Conservation (phyloP, 1,284 basidiomycete genomes). For the Trametes sp. region DNA sequence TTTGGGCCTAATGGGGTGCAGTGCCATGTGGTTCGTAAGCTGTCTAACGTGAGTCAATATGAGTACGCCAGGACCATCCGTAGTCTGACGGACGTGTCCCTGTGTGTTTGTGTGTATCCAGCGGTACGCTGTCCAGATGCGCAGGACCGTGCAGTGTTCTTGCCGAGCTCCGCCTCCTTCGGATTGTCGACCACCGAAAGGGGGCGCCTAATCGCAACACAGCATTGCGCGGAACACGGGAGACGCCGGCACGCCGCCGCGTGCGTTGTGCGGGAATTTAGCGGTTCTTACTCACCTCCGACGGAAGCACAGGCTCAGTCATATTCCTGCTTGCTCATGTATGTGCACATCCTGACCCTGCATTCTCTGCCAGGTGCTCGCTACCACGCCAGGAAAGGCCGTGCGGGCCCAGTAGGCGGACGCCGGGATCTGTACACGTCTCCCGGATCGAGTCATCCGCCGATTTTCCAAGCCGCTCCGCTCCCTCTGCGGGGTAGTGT, state of each 20-base stretch:
- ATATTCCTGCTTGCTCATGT: slow-evolving; percentile 7
- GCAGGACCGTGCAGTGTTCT: neutral
- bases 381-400: neutral
- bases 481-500: slow-evolving; percentile 3
- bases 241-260: neutral
- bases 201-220: neutral
- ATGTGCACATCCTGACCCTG: neutral
- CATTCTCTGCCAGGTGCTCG: neutral
- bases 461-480: slow-evolving; percentile 4
- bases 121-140: too few species aligned
- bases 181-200: neutral
- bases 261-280: neutral
- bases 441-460: slow-evolving; percentile 15
- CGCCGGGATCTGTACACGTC: neutral
- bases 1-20: too few species aligned
- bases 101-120: neutral
- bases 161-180: neutral
- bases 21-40: neutral
- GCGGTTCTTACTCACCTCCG: slow-evolving; percentile 21
- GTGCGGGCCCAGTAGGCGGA: neutral
- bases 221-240: slow-evolving; percentile 4
- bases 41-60: neutral
- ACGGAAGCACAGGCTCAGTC: slow-evolving; percentile 17
- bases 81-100: neutral
- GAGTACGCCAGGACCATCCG: neutral